Base-by-base conservation (phyloP, 2,329 filamentous ascomycete genomes). In the Metarhizium anisopliae region DNA sequence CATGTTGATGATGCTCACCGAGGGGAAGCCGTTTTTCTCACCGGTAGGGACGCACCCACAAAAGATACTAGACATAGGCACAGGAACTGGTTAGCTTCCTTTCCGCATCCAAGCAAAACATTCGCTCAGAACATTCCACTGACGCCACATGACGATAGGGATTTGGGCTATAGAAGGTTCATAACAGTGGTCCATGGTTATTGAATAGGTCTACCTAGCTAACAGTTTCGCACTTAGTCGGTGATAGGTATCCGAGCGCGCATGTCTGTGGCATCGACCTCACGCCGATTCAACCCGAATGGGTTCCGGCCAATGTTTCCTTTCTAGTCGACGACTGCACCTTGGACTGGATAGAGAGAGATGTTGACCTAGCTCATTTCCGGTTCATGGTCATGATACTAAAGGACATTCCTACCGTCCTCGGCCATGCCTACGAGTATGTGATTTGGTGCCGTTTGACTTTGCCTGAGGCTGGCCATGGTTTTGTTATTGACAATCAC, bases 1-100 rank as follows among this genome's bases (percentile, higher is more conserved):
- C 51, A 69, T 72, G 64, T 56, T 68, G 13, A 59, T 74, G 55
- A 59, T 64, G 47, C 52, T 72, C 36, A 66, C 66, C 6, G 64
- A 68, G 16, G 70, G 70, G 5, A 63, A 65, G 42, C 66, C 77
- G 8, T 72, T 73, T 57, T 68, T 71, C 51, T 69, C 74, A 8
- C 76, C 75, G 1, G 63, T 79, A 47, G 56, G 66, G 4, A 63
- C 69, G 14, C 63, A 69, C 16, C 60, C 56, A 13, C 61, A 76
- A 52, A 60, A 60, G 38, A 63, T 76, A 4, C 61, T 75, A 43
- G 75, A 77, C 59, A 59, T 77, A 32, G 74, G 74, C 71, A 66
- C 57, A 62, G 69, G 50, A 1, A 56, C 56, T 20, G 60, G 57
- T 62, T 20, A 50, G 56, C 40, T 50, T 7, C 6, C 45, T 16